Evolutionary conservation across 1,139 yeast species (phyloP).

Genomic region (Saccharomyces hybrid): DNA sequence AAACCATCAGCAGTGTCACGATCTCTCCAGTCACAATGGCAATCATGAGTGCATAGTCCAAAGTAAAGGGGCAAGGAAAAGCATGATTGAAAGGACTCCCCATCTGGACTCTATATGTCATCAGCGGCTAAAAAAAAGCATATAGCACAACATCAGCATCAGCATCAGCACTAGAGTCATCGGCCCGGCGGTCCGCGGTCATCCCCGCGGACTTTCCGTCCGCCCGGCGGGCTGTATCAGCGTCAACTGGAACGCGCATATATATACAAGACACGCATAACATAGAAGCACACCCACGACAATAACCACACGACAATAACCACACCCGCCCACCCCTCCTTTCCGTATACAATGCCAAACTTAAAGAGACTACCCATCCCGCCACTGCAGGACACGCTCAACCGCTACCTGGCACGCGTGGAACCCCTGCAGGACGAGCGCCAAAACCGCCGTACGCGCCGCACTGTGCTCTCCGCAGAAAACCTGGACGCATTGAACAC

Average conservation of each 20-base stretch:
- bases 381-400: conserved; percentile 53
- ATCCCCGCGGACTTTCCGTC: background rate
- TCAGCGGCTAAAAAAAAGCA: background rate
- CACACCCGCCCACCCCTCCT: background rate
- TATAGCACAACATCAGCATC: background rate
- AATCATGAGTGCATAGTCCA: background rate
- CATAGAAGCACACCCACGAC: background rate
- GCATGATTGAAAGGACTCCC: background rate
- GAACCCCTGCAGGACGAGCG: conserved; percentile 66
- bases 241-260: background rate
- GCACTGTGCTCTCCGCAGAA: conserved; percentile 50
- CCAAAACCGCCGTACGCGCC: conserved; percentile 53
- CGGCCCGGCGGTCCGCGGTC: background rate
- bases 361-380: conserved; percentile 56
- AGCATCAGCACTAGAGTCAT: background rate
- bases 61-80: background rate
- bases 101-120: background rate
- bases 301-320: background rate
- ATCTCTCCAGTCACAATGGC: background rate
- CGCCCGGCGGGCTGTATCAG: background rate
- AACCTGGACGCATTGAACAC: conserved; percentile 41
- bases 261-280: background rate
- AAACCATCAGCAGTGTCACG: background rate
- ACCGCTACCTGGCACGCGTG: conserved; percentile 52
- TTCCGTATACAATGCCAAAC: background rate